phyloP scores from a whole-genome alignment of 2,329 filamentous ascomycete genomes.

The Pseudonectria buxi region DNA sequence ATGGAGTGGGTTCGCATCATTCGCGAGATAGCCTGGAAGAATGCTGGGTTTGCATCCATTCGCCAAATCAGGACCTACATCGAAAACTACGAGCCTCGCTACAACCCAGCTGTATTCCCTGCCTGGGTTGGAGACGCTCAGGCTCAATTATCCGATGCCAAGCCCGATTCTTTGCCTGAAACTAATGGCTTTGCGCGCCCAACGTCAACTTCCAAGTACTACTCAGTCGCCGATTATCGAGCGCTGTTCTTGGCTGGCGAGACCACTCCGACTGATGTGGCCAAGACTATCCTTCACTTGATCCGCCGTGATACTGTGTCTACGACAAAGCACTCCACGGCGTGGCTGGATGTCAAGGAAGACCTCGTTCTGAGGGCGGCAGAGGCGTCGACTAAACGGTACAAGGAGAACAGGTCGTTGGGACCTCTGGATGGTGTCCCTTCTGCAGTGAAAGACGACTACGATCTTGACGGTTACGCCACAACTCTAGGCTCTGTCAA shows the following conservation, averaged over 20 bases:
- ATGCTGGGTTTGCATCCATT: slow-evolving; percentile 56
- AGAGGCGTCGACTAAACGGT: slow-evolving; percentile 37
- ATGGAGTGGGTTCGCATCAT: slow-evolving; percentile 20
- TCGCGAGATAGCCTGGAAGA: slow-evolving; percentile 40
- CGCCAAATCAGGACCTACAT: slow-evolving; percentile 46
- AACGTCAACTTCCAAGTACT: slow-evolving; percentile 29
- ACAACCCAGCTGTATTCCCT: slow-evolving; percentile 40
- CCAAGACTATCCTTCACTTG: slow-evolving; percentile 37
- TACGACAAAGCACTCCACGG: slow-evolving; percentile 34
- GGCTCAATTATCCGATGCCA: slow-evolving; percentile 4
- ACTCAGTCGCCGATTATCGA: slow-evolving; percentile 40
- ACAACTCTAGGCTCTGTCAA: slow-evolving; percentile 57
- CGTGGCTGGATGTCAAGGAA: slow-evolving; percentile 38
- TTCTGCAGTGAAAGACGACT: slow-evolving; percentile 69
- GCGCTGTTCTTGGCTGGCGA: slow-evolving; percentile 37
- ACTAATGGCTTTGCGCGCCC: slow-evolving; percentile 12
- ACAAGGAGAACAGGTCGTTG: slow-evolving; percentile 48
- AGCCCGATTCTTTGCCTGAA: background rate
- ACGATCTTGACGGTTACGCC: slow-evolving; percentile 67
- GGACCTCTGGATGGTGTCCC: slow-evolving; percentile 67
- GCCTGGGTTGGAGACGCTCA: slow-evolving; percentile 38
- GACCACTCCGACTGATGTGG: slow-evolving; percentile 40
- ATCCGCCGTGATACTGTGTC: slow-evolving; percentile 33
- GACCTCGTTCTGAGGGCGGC: slow-evolving; percentile 37
- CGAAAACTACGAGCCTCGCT: slow-evolving; percentile 42